Base-by-base conservation (phyloP, 441 rosid species). In the Euphorbia celastroides region DNA sequence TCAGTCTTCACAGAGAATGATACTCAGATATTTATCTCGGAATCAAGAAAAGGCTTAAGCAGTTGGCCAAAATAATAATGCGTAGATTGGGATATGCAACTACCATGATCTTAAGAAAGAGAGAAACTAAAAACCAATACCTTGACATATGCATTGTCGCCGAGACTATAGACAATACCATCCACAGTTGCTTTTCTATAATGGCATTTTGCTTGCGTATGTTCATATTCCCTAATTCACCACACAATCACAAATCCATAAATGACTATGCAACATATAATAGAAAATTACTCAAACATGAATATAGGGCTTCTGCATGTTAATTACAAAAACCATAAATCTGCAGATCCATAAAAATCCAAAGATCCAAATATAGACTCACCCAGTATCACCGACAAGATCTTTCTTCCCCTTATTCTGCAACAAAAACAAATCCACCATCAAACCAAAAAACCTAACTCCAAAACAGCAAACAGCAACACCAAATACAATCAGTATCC, bases 81-180 rank as follows among this genome's bases (percentile, higher is more conserved):
- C 16, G 1, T 44, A 44, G n/a, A 41, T 41, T 41, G 38, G 5
- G 9, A 34, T 3, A 34, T 34, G 38, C 38, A 3, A 9, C 38
- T 34, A 4, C 38, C 4, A 34, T n/a, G n/a, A 34, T 34, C 38
- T 34, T 34, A 50, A 10, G 4, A 1, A 13, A 41, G 5, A 55
- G 60, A 12, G 7, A 36, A 22, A 64, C 34, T 23, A 11, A 9
- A 44, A 17, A n/a, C 5, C 2, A 10, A 5, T 64, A 75, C 82
- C 27, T 78, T 42, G 23, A 78, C 77, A 64, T 78, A 72, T 4
- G 73, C 77, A 67, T 67, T 30, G 7, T 75, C 79, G 3, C 70
- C 74, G 9, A 78, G 64, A 36, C 51, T 59, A 38, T 66, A 78
- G 0, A 27, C 3, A 36, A 65, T 25, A 1, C 71, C 77, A 72